Conservation (phyloP, 164 flowering plant species). For the Vitis labrusca region DNA sequence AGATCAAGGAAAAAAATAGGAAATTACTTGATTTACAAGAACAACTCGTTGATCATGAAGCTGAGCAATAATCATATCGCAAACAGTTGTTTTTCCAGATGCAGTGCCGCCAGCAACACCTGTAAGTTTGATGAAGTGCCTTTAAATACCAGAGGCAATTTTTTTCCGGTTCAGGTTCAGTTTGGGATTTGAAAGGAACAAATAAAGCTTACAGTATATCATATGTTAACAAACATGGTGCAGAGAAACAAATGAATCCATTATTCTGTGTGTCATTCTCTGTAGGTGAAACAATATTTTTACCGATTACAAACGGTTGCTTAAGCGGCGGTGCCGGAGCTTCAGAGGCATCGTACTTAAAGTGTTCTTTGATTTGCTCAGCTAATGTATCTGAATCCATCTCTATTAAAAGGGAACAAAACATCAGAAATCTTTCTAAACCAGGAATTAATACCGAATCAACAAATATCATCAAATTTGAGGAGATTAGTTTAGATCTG, state of each 20-base stretch:
- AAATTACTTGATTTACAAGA: slow-evolving; percentile 57
- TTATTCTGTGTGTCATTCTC: neutral
- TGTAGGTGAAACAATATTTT: neutral
- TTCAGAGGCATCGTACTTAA: neutral
- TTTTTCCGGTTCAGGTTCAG: no score
- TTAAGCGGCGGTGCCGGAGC: slow-evolving; percentile 17
- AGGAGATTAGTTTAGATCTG: no score
- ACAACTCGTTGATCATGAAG: slow-evolving; percentile 72
- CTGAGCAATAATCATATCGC: slow-evolving; percentile 61
- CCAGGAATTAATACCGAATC: no score
- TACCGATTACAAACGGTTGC: slow-evolving; percentile 64
- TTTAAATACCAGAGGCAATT: neutral
- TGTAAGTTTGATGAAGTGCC: slow-evolving; percentile 2
- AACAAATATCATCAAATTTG: no score
- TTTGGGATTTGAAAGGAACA: no score
- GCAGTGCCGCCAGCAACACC: slow-evolving; percentile 82
- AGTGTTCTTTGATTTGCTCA: slow-evolving; percentile 18
- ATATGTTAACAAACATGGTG: neutral
- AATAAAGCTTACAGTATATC: no score
- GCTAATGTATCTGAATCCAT: slow-evolving; percentile 30
- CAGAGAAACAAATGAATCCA: neutral
- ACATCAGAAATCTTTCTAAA: no score
- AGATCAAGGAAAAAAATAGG: neutral
- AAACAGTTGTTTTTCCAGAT: slow-evolving; percentile 75
- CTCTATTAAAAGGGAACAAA: neutral